Conservation (phyloP, 805 yeast genomes). For the Candida insectalens region DNA sequence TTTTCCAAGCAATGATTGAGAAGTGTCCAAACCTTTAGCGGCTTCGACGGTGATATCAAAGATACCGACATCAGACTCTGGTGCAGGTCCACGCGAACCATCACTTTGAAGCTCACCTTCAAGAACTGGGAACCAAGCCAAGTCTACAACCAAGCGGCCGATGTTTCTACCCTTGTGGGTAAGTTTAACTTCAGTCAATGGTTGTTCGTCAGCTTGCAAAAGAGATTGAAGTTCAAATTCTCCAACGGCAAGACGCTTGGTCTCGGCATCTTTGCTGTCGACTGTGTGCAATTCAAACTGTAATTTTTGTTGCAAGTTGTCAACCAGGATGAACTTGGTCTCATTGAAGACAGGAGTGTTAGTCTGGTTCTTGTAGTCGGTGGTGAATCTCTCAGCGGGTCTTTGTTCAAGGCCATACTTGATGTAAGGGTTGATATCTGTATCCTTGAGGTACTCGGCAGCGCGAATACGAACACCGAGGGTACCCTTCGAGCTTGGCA, state of each 20-base stretch:
- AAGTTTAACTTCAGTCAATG: conserved; percentile 34
- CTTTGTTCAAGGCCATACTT: conserved; percentile 28
- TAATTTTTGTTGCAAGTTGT: conserved; percentile 46
- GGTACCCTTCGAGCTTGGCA: conserved; percentile 63
- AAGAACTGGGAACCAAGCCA: conserved; percentile 38
- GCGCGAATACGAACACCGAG: conserved; percentile 53
- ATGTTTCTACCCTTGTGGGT: conserved; percentile 42
- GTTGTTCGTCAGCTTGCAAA: conserved; percentile 40
- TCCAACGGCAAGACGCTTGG: conserved; percentile 38
- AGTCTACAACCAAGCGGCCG: conserved; percentile 52
- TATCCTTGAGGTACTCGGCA: conserved; percentile 35
- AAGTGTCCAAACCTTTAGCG: conserved; percentile 46
- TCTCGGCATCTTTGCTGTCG: conserved; percentile 35
- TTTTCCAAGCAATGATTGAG: conserved; percentile 40
- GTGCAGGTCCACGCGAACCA: conserved; percentile 38
- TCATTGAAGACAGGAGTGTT: conserved; percentile 61
- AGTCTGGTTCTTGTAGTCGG: conserved; percentile 48
- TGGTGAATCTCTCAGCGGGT: conserved; percentile 23
- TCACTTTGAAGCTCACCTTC: conserved; percentile 35
- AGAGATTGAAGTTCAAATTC: conserved; percentile 50
- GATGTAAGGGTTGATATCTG: conserved; percentile 40
- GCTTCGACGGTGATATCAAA: conserved; percentile 53
- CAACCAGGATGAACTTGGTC: conserved; percentile 49
- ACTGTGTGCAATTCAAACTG: conserved; percentile 35
- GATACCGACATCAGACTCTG: conserved; percentile 66